Evolutionary conservation across 257 asterid genomes (phyloP), one percentile per base, ranked within the genome.

Genomic region (Penstemon barbatus): DNA sequence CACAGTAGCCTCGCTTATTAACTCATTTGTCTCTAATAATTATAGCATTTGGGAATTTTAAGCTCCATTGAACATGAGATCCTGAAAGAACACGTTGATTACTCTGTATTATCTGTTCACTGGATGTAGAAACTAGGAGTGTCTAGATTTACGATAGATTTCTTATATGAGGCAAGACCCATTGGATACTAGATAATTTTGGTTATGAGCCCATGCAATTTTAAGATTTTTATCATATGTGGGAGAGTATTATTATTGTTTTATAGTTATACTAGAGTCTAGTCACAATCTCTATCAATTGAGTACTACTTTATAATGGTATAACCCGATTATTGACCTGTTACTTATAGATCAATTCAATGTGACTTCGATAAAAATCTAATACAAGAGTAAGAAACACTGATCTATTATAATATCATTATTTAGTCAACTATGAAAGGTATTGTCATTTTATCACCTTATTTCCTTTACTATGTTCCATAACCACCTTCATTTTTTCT

Each of bases 381-480:
- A 45, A 8, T 45, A 9, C 44, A 0, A 7, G 42, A 41, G 53
- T 43, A 61, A 61, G 36, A 8, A 8, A 18, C 11, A 19, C 43
- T 8, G 15, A 4, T 25, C 7, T 49, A 52, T 54, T 41, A 19
- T 41, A 25, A 25, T 18, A n/a, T 55, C 19, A 11, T 43, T 13
- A 12, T 8, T 43, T 45, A 11, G 58, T n/a, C 39, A 57, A 9
- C 42, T 57, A 33, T 13, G 41, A n/a, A 15, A 5, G 6, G 7
- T 4, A 37, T 60, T 36, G 3, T 49, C 50, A 25, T 7, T 45
- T 46, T 13, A 45, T 7, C 4, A 45, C 9, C 41, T 50, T 40
- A 15, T 5, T 51, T 52, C 69, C 48, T 61, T 42, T 43, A 58
- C 57, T 46, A 61, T 53, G 52, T 41, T n/a, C 15, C 42, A 12